Conservation (phyloP, 2,329 filamentous ascomycete species). For the Penicillium italicum region DNA sequence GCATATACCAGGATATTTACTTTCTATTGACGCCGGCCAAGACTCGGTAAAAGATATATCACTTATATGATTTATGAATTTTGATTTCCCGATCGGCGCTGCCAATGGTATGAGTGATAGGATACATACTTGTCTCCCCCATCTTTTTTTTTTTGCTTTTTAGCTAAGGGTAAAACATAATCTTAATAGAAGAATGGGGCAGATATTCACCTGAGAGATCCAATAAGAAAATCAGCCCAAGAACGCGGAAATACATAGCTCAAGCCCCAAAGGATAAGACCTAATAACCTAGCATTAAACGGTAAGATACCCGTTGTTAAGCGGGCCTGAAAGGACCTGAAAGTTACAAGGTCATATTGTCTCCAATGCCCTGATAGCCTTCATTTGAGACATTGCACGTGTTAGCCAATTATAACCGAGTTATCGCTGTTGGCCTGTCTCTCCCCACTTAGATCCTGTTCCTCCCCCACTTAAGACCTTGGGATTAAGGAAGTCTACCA, state of each 20-base stretch:
- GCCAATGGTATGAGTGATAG: neutral
- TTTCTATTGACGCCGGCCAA: neutral
- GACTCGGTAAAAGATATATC: too few relatives aligned
- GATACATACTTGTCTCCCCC: too few relatives aligned
- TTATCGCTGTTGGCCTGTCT: neutral
- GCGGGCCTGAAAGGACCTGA: slow-evolving; percentile 22
- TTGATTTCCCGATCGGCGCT: neutral
- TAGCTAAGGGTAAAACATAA: neutral
- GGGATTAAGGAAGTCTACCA: neutral
- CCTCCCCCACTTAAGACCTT: neutral
- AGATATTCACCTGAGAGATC: neutral
- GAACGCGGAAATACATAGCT: neutral
- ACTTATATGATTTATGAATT: neutral
- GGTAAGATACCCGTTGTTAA: slow-evolving; percentile 22
- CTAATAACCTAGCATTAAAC: slow-evolving; percentile 13
- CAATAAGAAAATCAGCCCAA: neutral
- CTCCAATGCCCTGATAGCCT: slow-evolving; percentile 7
- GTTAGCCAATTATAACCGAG: slow-evolving; percentile 7
- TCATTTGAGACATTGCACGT: slow-evolving; percentile 21
- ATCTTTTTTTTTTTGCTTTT: too few relatives aligned
- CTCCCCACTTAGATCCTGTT: neutral
- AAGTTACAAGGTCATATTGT: slow-evolving; percentile 27
- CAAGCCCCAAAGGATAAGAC: slow-evolving; percentile 14
- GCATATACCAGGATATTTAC: neutral
- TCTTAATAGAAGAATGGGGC: neutral